These are phyloP conservation scores for Phytophthora gonapodyides DNA, from an alignment of 352 stramenopile genomes.

Conservation along the genomic window DNA sequence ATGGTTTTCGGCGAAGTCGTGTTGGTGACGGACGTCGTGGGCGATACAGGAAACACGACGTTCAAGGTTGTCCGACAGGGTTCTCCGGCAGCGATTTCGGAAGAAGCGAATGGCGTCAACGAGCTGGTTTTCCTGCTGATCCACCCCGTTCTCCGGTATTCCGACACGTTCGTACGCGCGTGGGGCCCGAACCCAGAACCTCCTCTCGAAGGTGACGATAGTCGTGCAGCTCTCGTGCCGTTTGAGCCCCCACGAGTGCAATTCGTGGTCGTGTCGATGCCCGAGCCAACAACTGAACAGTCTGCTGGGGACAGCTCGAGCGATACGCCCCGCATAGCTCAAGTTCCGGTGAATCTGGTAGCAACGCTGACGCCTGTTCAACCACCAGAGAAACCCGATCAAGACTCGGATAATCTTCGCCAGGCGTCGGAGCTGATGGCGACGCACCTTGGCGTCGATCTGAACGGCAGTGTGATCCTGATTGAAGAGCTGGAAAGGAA, in stretches of 20 bases:
- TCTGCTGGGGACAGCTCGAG: conserved; percentile 29
- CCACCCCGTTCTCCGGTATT: conserved; percentile 42
- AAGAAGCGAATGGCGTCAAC: conserved; percentile 39
- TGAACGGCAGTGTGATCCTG: conserved; percentile 50
- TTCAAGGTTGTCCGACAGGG: conserved; percentile 53
- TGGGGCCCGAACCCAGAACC: conserved; percentile 32
- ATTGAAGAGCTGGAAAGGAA: conserved; percentile 40
- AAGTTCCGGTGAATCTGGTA: conserved; percentile 30
- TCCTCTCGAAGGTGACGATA: conserved; percentile 13
- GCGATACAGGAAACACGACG: conserved; percentile 50
- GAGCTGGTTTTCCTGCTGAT: conserved; percentile 45
- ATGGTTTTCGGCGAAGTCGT: conserved; percentile 48
- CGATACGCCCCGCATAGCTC: conserved; percentile 9
- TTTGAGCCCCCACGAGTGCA: conserved; percentile 50
- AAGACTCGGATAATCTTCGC: conserved; percentile 16
- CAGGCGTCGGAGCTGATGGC: conserved; percentile 27
- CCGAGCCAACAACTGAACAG: conserved; percentile 17
- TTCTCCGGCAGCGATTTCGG: conserved; percentile 42
- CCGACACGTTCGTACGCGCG: conserved; percentile 22
- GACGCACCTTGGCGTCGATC: conserved; percentile 42
- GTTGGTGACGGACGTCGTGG: conserved; percentile 51
- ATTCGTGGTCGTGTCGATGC: conserved; percentile 42
- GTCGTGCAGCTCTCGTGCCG: conserved; percentile 18
- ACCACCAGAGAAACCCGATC: conserved; percentile 10
- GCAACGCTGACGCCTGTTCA: conserved; percentile 48